Evolutionary conservation across 441 rosid genomes (phyloP).

Genomic region (Manihot esculenta): DNA sequence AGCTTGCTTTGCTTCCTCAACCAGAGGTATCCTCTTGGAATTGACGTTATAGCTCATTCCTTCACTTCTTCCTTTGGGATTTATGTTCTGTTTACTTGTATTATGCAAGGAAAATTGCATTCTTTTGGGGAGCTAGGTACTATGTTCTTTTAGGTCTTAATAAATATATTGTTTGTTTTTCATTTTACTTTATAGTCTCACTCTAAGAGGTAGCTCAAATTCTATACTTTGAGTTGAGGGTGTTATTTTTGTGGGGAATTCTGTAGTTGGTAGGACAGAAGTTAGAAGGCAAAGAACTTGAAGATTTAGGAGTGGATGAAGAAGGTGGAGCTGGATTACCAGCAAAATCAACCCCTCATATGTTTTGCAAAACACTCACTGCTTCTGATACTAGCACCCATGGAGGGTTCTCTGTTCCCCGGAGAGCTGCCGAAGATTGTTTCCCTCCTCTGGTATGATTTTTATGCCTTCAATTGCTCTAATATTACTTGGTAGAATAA

Average conservation of each 20-base stretch:
- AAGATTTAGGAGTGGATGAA: conserved; percentile 48
- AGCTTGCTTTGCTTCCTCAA: conserved; percentile 73
- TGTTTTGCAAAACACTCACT: conserved; percentile 90
- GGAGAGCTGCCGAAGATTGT: conserved; percentile 95
- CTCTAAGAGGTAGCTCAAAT: conserved; percentile 17
- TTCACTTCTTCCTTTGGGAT: conserved; percentile 10
- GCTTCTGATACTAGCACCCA: conserved; percentile 97
- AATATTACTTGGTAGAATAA: background rate
- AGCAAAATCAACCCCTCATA: conserved; percentile 68
- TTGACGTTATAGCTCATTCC: conserved; percentile 10
- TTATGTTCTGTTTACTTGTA: background rate
- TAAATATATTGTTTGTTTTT: background rate
- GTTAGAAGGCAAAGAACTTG: conserved; percentile 50
- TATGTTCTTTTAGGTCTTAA: background rate
- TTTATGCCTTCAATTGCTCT: conserved; percentile 14
- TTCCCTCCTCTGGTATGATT: conserved; percentile 71
- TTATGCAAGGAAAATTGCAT: conserved; percentile 1
- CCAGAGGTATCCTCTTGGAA: conserved; percentile 57
- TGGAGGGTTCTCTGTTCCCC: conserved; percentile 92
- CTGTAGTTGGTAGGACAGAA: conserved; percentile 50
- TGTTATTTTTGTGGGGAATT: conserved; percentile 16
- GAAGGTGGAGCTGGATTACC: conserved; percentile 56
- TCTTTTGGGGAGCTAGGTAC: background rate
- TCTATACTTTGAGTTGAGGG: conserved; percentile 22
- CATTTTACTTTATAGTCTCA: background rate